phyloP scores from a whole-genome alignment of 805 yeast species.

The Phaffomyces opuntiae region DNA sequence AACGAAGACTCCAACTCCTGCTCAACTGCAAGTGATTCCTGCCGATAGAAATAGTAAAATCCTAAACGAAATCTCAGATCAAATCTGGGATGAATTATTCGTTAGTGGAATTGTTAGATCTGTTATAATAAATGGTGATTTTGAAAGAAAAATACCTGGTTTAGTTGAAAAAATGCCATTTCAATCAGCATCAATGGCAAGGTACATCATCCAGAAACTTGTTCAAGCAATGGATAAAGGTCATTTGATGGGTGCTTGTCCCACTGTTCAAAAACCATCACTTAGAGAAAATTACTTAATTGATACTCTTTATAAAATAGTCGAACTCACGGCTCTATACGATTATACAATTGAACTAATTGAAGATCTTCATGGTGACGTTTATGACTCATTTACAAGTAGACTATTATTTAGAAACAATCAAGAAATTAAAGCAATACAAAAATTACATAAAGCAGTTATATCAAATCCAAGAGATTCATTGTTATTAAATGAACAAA shows the following conservation, averaged over 20 bases:
- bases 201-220: slow-evolving; percentile 9
- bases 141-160: slow-evolving; percentile 52
- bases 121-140: slow-evolving; percentile 44
- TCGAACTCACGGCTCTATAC: slow-evolving; percentile 32
- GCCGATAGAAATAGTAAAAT: slow-evolving; percentile 30
- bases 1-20: slow-evolving; percentile 30
- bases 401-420: slow-evolving; percentile 28
- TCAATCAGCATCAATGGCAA: slow-evolving; percentile 10
- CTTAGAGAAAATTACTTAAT: slow-evolving; percentile 58
- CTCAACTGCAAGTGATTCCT: slow-evolving; percentile 25
- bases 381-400: slow-evolving; percentile 23
- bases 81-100: slow-evolving; percentile 54
- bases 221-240: slow-evolving; percentile 34
- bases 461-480: slow-evolving; percentile 15
- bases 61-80: slow-evolving; percentile 25
- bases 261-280: slow-evolving; percentile 62
- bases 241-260: slow-evolving; percentile 53
- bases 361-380: slow-evolving; percentile 12
- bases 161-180: slow-evolving; percentile 41
- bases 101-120: slow-evolving; percentile 53
- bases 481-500: slow-evolving; percentile 36
- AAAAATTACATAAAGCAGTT: slow-evolving; percentile 24
- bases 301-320: slow-evolving; percentile 54
- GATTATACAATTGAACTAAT: slow-evolving; percentile 34
- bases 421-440: slow-evolving; percentile 29